Evolutionary conservation across 176 grass and related monocot genomes (phyloP).

Genomic region (sorghum (Sorghum bicolor)): Sorghum_bicolor_NCBIv3 NC_012872.2:57472001-57472500

Average conservation of each 20-base stretch:
- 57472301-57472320: constrained; percentile 18
- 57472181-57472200: neutral
- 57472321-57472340: neutral
- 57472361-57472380: neutral
- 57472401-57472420: neutral
- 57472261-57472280: constrained; percentile 30
- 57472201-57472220: neutral
- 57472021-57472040: constrained; percentile 3
- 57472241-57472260: constrained; percentile 26
- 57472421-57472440: neutral
- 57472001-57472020: neutral
- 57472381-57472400: neutral
- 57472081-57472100: constrained; percentile 6
- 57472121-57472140: neutral
- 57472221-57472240: constrained; percentile 21
- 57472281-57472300: constrained; percentile 40
- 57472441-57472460: neutral
- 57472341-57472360: neutral
- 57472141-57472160: neutral
- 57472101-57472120: neutral
- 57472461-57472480: neutral
- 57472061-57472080: neutral
- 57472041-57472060: neutral
- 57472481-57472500: neutral
- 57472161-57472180: neutral